Percentiles rank a stretch among this genome's conserved stretches.
Evolutionary conservation across 805 yeast genomes (phyloP).

Genomic region (Sungouiella blattae): DNA sequence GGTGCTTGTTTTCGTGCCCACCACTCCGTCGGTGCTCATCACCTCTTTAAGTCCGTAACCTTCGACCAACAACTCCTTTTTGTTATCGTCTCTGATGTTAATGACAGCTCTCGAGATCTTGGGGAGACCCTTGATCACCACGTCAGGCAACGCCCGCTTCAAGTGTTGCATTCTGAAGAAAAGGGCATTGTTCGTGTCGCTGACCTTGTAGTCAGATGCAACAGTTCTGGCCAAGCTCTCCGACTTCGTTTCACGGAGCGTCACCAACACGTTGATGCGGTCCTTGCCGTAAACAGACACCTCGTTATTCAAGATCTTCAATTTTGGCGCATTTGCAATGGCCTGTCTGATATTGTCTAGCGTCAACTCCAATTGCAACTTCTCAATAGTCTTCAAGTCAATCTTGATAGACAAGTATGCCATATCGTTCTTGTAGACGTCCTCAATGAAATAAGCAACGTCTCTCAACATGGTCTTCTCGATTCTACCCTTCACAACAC

Average conservation of each 20-base stretch:
- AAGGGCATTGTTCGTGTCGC: constrained; percentile 44
- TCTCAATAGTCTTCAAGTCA: constrained; percentile 81
- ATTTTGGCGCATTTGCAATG: constrained; percentile 77
- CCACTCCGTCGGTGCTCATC: constrained; percentile 95
- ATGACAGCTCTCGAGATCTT: constrained; percentile 95
- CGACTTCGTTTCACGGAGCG: constrained; percentile 33
- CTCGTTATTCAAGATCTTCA: constrained; percentile 74
- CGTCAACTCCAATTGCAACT: constrained; percentile 82
- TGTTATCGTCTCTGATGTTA: constrained; percentile 81
- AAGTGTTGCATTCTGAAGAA: constrained; percentile 88
- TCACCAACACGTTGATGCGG: constrained; percentile 62
- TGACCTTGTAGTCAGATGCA: constrained; percentile 32
- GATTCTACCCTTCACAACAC: constrained; percentile 96
- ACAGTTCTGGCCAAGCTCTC: constrained; percentile 32
- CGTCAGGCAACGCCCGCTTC: constrained; percentile 78
- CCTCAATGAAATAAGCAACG: constrained; percentile 86
- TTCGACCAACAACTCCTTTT: constrained; percentile 90
- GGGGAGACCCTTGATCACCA: constrained; percentile 90
- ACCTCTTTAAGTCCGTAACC: constrained; percentile 96
- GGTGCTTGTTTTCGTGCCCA: constrained; percentile 82
- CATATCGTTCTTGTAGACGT: constrained; percentile 78
- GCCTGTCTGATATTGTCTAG: constrained; percentile 85
- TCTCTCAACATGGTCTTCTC: constrained; percentile 89
- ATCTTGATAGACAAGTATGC: constrained; percentile 79
- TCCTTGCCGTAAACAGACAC: constrained; percentile 64